Evolutionary conservation across 495 filamentous ascomycete species (phyloP).

Genomic region (Pyronema omphalodes): DNA sequence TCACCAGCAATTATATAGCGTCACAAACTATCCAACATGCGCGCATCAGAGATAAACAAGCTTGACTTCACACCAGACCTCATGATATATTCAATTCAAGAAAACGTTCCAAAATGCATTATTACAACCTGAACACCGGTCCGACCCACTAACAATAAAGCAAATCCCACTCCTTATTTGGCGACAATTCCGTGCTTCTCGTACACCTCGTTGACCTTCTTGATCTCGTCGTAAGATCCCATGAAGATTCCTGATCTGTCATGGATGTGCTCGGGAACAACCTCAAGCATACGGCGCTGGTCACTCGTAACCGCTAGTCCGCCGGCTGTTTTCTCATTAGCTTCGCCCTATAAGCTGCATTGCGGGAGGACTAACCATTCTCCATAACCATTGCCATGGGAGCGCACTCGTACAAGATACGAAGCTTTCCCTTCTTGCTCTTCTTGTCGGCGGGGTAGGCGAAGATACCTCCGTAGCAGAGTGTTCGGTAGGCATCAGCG

Average conservation of each 20-base stretch:
- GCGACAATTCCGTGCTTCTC: constrained; percentile 28
- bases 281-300: constrained; percentile 74
- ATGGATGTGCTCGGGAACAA: constrained; percentile 85
- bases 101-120: neutral
- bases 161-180: neutral
- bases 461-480: constrained; percentile 92
- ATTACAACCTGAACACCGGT: constrained; percentile 3
- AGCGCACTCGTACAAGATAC: constrained; percentile 95
- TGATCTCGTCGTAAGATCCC: constrained; percentile 83
- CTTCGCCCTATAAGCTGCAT: constrained; percentile 6
- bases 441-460: constrained; percentile 96
- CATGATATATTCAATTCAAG: no score
- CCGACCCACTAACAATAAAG: neutral
- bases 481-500: constrained; percentile 87
- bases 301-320: constrained; percentile 78
- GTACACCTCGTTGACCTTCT: constrained; percentile 70
- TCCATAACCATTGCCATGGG: constrained; percentile 99
- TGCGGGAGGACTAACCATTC: constrained; percentile 48
- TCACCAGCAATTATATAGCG: no score
- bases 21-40: no score
- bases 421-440: constrained; percentile 91
- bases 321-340: constrained; percentile 38
- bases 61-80: no score
- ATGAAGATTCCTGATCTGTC: constrained; percentile 92
- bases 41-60: no score